Conservation (phyloP, 176 grass and related monocot genomes). For the Bonia amplexicaulis region DNA sequence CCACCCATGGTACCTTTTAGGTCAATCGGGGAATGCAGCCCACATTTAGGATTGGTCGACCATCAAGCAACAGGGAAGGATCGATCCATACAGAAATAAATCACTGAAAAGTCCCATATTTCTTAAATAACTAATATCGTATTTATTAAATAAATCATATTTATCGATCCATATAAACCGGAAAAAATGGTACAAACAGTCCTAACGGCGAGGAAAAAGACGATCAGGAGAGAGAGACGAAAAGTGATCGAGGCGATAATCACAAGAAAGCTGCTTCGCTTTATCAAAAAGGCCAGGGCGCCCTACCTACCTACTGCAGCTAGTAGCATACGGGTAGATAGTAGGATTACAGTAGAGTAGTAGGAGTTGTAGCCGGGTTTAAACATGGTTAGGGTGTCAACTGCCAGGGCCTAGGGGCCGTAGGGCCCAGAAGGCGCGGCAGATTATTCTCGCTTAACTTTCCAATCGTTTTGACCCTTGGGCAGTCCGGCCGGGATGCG, state of each 20-base stretch:
- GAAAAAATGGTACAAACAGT: too few species aligned
- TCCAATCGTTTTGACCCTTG: not conserved
- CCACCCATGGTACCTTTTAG: too few species aligned
- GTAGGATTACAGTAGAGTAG: not conserved
- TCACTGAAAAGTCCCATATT: too few species aligned
- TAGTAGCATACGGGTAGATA: not conserved
- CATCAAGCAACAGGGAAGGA: too few species aligned
- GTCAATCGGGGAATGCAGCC: too few species aligned
- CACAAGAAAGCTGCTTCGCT: slow-evolving; percentile 19
- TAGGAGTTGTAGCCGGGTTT: not conserved
- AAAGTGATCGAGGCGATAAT: not conserved
- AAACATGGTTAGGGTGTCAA: not conserved
- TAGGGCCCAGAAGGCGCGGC: slow-evolving; percentile 1
- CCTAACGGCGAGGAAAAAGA: not conserved
- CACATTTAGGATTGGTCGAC: too few species aligned
- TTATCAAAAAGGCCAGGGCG: not conserved
- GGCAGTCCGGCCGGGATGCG: not conserved
- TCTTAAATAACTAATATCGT: too few species aligned
- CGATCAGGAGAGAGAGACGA: not conserved
- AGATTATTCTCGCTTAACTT: slow-evolving; percentile 23
- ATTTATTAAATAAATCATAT: too few species aligned
- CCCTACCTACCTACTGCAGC: not conserved
- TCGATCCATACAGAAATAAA: not conserved
- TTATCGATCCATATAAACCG: too few species aligned
- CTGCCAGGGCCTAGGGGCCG: not conserved